Base-by-base conservation (phyloP, 371 early-diverging fungal species). In the Rhizopus arrhizus region DNA sequence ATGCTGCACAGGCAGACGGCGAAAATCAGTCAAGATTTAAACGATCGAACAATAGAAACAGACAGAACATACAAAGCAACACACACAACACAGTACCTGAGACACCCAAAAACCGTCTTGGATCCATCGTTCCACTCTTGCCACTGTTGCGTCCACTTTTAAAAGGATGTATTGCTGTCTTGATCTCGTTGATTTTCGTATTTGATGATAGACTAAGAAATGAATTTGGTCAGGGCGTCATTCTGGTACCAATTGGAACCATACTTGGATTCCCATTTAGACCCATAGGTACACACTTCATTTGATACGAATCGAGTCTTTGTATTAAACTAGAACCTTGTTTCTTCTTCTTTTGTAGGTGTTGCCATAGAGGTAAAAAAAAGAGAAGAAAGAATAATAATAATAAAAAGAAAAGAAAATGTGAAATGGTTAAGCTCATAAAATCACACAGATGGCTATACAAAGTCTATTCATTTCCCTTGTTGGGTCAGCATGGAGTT, bases 241-340 rank as follows among this genome's bases (percentile, higher is more conserved):
- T 64, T 35, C n/a, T 69, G 9, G 69, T 69, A 8, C 58, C 61
- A 33, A 69, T 64, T 47, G 53, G 53, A 15, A 64, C 64, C 8
- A n/a, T 69, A 1, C 43, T 69, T 28, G 38, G 56, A 38, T 69
- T 69, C 32, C 69, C 69, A 43, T 15, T 64, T 35, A 53, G 58
- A 16, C 60, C 69, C 28, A 51, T 69, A 38, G 69, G 69, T 69
- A 64, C 8, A 48, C 49, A 22, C 49, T 22, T 48, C 2, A 33
- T 33, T 15, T n/a, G 33, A 32, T 10, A 12, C 28, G 8, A 53
- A 40, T 38, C 16, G 5, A 11, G 4, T 5, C 16, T 38, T 12
- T 52, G 22, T 22, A 22, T 22, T 22, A 22, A 22, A 22, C 22
- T 22, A 22, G 2, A 22, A 22, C 1, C 0, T 22, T 22, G 22